Evolutionary conservation across 768 basidiomycete genomes (phyloP).

Genomic region (Dentipellis fragilis): DNA sequence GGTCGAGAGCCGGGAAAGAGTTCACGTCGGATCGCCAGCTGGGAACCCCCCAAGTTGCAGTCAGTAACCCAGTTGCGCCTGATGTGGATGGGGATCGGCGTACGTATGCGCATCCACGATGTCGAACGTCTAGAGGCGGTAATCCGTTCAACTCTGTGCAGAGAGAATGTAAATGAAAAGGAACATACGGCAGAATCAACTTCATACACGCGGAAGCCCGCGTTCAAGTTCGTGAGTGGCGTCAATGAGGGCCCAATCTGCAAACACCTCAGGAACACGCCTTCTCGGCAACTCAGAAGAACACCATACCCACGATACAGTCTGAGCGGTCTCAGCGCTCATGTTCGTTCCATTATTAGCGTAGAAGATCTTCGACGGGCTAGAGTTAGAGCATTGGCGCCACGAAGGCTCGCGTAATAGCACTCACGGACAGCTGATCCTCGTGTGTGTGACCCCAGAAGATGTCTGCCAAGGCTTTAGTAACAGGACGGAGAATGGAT

Average conservation of each 20-base stretch:
- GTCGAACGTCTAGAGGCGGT: conserved; percentile 53
- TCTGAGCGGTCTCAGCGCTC: conserved; percentile 43
- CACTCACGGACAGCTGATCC: conserved; percentile 52
- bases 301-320: conserved; percentile 38
- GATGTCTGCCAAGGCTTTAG: conserved; percentile 34
- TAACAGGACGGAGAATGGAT: conserved; percentile 4
- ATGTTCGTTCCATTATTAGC: conserved; percentile 58
- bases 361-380: conserved; percentile 48
- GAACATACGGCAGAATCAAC: conserved; percentile 53
- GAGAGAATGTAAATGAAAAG: background rate
- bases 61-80: no score
- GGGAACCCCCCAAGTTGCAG: background rate
- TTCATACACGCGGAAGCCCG: conserved; percentile 67
- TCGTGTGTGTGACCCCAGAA: conserved; percentile 76
- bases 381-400: background rate
- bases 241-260: conserved; percentile 66
- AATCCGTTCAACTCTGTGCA: background rate
- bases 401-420: background rate
- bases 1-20: conserved; percentile 46
- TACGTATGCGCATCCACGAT: conserved; percentile 72
- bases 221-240: conserved; percentile 61
- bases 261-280: background rate
- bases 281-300: background rate
- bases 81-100: conserved; percentile 11
- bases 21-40: conserved; percentile 62